phyloP scores from a whole-genome alignment of 1,284 basidiomycete genomes.

The Puccinia triticina region DNA sequence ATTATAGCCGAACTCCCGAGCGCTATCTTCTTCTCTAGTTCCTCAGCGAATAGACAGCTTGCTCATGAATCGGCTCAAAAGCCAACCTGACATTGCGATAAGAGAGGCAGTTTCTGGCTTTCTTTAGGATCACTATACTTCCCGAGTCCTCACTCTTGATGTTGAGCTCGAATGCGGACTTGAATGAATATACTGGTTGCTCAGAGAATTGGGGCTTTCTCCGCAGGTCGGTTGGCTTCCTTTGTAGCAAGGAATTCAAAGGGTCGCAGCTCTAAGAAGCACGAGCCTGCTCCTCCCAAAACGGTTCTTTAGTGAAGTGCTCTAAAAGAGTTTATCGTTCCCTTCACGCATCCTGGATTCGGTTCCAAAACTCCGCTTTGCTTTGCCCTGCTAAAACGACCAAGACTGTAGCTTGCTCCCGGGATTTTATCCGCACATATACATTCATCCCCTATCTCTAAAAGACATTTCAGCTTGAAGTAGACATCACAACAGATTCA shows the following conservation, averaged over 20 bases:
- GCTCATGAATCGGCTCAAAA: neutral
- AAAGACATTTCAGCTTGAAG: neutral
- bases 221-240: neutral
- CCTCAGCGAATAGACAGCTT: neutral
- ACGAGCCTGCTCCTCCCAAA: neutral
- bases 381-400: neutral
- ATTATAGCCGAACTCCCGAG: neutral
- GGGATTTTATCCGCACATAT: neutral
- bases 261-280: neutral
- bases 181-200: neutral
- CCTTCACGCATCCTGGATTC: neutral
- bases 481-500: neutral
- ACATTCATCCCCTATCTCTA: neutral
- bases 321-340: neutral
- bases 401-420: neutral
- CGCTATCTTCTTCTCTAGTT: neutral
- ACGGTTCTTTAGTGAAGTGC: neutral
- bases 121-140: neutral
- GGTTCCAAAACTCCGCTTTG: too few relatives aligned
- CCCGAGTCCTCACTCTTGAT: neutral
- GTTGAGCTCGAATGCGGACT: neutral
- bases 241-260: constrained; percentile 13
- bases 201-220: neutral
- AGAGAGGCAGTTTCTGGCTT: neutral
- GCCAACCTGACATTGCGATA: too few relatives aligned